Evolutionary conservation across 83 land plant species (phyloP).

Genomic region (Picea abies): DNA sequence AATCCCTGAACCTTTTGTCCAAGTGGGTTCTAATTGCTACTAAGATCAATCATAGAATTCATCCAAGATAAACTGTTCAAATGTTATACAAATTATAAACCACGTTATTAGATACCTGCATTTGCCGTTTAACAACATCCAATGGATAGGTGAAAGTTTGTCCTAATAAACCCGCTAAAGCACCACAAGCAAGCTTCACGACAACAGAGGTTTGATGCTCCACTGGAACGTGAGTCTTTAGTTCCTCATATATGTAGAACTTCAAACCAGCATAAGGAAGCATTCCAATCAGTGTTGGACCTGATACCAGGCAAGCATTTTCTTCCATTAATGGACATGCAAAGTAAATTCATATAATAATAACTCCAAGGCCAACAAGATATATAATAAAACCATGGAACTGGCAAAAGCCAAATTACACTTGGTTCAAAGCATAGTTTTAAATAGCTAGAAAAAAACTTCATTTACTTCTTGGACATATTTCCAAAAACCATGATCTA

Average conservation of each 20-base stretch:
- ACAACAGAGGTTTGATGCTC: slow-evolving; percentile 66
- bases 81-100: not conserved
- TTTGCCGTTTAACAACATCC: slow-evolving; percentile 94
- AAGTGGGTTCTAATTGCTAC: not conserved
- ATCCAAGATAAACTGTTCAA: not conserved
- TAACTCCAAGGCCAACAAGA: no score
- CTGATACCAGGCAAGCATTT: slow-evolving; percentile 34
- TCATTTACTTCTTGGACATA: no score
- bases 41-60: not conserved
- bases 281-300: slow-evolving; percentile 91
- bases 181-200: slow-evolving; percentile 90
- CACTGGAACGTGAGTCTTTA: slow-evolving; percentile 76
- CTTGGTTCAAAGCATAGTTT: no score
- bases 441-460: no score
- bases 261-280: slow-evolving; percentile 98
- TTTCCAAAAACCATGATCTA: no score
- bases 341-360: not conserved
- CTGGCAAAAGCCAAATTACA: no score
- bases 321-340: not conserved
- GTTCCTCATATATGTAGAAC: slow-evolving; percentile 84
- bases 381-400: no score
- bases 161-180: slow-evolving; percentile 88
- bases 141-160: slow-evolving; percentile 96
- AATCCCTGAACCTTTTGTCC: not conserved
- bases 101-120: slow-evolving; percentile 72